Evolutionary conservation across 2,329 filamentous ascomycete species (phyloP), one percentile per base, ranked within the genome.

Genomic region (Sclerotiophoma versabilis): DNA sequence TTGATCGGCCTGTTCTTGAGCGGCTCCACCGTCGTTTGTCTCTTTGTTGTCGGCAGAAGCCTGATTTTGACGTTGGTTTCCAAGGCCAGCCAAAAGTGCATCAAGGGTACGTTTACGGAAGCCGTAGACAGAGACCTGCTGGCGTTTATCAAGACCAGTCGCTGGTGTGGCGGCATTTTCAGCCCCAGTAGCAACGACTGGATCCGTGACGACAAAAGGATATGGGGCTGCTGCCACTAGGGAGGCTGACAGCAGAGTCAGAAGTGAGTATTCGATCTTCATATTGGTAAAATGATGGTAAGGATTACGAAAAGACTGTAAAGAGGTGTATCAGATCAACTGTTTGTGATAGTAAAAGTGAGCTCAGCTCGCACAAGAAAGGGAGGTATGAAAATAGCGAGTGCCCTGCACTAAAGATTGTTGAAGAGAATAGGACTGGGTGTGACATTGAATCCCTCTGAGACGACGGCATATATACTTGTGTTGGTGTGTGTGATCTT

Each of bases 341-440:
- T 59, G 59, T 49, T 15, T 29, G 15, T 20, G 41, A 54, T 49
- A 49, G 51, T 49, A 45, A 64, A 49, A 59, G 45, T 66, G 70
- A 75, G 72, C 72, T 69, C 72, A 73, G 72, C 71, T 74, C 72
- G 65, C 37, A 50, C 17, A 41, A 68, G 63, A 57, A 68, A 58
- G 37, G 54, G 67, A 65, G 57, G 37, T 48, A 43, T 59, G 58
- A 56, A 66, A 41, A 56, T 42, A 56, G 59, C 54, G 46, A 69
- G 70, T 73, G 70, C 60, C 62, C 71, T 68, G 71, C 71, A 74
- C 71, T 49, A 63, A 62, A 41, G 34, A 49, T 54, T 23, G 34
- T 47, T 52, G 54, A 59, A 59, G 54, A 42, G 50, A 45, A 48
- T 49, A 52, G 59, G 57, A 53, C 38, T 62, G 58, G 56, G 60